Evolutionary conservation across 2,329 filamentous ascomycete genomes (phyloP).

Genomic region (Bipolaris cookei): DNA sequence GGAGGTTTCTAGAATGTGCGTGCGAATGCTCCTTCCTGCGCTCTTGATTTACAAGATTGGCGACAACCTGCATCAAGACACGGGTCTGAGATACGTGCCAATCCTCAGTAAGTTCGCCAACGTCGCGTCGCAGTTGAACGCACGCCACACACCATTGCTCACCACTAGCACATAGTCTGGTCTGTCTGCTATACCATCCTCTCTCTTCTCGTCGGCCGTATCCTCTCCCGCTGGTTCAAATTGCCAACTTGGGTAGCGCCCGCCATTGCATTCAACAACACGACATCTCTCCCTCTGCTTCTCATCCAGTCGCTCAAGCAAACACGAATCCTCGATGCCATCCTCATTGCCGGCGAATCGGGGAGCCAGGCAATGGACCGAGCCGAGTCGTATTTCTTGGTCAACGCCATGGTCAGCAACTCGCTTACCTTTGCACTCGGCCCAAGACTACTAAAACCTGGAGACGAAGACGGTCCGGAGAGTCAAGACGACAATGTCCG

Average conservation of each 20-base stretch:
- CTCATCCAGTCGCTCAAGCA: conserved; percentile 60
- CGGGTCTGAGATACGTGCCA: conserved; percentile 56
- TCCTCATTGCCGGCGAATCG: conserved; percentile 55
- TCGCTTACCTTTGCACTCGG: conserved; percentile 69
- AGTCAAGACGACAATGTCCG: conserved; percentile 27
- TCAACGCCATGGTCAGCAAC: conserved; percentile 69
- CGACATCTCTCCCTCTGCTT: conserved; percentile 60
- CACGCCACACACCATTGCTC: neutral
- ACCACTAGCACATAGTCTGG: conserved; percentile 53
- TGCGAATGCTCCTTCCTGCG: conserved; percentile 61
- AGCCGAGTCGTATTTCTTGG: conserved; percentile 69
- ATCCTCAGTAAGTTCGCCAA: conserved; percentile 50
- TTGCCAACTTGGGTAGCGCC: conserved; percentile 62
- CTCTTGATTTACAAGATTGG: conserved; percentile 62
- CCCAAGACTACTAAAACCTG: conserved; percentile 61
- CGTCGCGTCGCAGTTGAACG: neutral
- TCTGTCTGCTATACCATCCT: conserved; percentile 57
- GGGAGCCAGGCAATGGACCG: conserved; percentile 59
- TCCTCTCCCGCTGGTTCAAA: conserved; percentile 54
- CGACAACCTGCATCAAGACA: conserved; percentile 57
- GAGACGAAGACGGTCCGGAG: conserved; percentile 52
- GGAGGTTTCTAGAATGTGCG: conserved; percentile 60
- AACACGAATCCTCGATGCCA: conserved; percentile 62
- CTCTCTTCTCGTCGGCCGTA: conserved; percentile 57
- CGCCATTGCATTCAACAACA: conserved; percentile 64